These are phyloP conservation scores for Neurospora sp. DNA, from an alignment of 2,329 filamentous ascomycete genomes.

Conservation along the genomic window DNA sequence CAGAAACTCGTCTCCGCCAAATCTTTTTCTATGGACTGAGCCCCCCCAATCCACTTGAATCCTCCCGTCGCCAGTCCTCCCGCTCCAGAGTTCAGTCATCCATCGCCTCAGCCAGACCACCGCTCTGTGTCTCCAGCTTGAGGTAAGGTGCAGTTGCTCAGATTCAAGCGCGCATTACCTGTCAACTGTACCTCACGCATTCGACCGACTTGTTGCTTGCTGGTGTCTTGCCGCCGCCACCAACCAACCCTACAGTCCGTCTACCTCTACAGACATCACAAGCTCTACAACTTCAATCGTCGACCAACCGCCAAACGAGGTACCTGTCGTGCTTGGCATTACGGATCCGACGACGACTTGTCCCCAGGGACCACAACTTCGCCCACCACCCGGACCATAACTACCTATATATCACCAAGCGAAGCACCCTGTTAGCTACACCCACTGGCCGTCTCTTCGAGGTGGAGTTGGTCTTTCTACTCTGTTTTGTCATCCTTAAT, in stretches of 20 bases:
- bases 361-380: background rate
- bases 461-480: background rate
- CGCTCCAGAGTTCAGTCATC: background rate
- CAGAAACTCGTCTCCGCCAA: background rate
- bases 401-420: background rate
- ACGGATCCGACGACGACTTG: background rate
- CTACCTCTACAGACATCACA: background rate
- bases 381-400: background rate
- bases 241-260: background rate
- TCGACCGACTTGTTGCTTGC: background rate
- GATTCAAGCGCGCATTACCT: background rate
- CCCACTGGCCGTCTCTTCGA: background rate
- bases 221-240: background rate
- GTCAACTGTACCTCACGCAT: background rate
- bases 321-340: background rate
- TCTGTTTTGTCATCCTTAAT: background rate
- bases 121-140: background rate
- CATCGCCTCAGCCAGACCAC: background rate
- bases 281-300: background rate
- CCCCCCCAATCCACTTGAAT: background rate
- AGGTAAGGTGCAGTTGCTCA: background rate
- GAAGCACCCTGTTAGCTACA: background rate
- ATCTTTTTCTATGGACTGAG: background rate
- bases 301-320: background rate
- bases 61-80: background rate